phyloP scores from a whole-genome alignment of 2,329 filamentous ascomycete species.

The Thelonectria discophora region DNA sequence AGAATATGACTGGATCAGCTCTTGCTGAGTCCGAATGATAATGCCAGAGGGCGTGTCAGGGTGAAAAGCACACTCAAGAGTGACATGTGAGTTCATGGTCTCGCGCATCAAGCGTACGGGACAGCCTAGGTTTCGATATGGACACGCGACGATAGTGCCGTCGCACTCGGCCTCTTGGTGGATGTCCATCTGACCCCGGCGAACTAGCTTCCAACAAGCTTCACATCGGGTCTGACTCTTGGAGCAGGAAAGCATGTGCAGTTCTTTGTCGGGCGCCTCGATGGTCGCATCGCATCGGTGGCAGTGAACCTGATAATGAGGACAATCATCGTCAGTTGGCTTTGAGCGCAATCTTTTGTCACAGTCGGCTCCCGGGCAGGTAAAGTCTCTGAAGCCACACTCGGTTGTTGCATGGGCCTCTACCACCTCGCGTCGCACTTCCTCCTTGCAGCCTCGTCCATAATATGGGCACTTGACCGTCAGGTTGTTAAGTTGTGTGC shows the following conservation, averaged over 20 bases:
- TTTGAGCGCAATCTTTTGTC: slow-evolving; percentile 60
- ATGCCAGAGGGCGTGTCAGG: slow-evolving; percentile 60
- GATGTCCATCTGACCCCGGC: slow-evolving; percentile 55
- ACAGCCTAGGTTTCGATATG: slow-evolving; percentile 50
- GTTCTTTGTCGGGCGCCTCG: slow-evolving; percentile 54
- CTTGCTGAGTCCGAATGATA: slow-evolving; percentile 58
- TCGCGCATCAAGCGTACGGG: slow-evolving; percentile 47
- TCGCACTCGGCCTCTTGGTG: slow-evolving; percentile 61
- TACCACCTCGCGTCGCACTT: slow-evolving; percentile 62
- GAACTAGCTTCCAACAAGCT: slow-evolving; percentile 57
- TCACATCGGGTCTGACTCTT: slow-evolving; percentile 59
- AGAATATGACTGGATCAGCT: slow-evolving; percentile 55
- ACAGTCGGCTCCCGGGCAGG: slow-evolving; percentile 65
- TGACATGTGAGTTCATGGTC: slow-evolving; percentile 54
- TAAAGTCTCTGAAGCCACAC: slow-evolving; percentile 64
- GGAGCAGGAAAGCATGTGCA: slow-evolving; percentile 53
- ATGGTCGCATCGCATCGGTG: slow-evolving; percentile 61
- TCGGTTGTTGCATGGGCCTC: slow-evolving; percentile 65
- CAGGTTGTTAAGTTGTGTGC: slow-evolving; percentile 69
- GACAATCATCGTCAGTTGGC: slow-evolving; percentile 61
- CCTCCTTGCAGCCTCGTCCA: slow-evolving; percentile 58
- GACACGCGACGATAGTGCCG: slow-evolving; percentile 60
- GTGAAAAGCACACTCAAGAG: slow-evolving; percentile 60
- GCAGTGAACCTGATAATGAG: slow-evolving; percentile 62
- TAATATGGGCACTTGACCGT: slow-evolving; percentile 67